Evolutionary conservation across 495 filamentous ascomycete genomes (phyloP), one percentile per base, ranked within the genome.

Genomic region (Aspergillus heteromorphus): DNA sequence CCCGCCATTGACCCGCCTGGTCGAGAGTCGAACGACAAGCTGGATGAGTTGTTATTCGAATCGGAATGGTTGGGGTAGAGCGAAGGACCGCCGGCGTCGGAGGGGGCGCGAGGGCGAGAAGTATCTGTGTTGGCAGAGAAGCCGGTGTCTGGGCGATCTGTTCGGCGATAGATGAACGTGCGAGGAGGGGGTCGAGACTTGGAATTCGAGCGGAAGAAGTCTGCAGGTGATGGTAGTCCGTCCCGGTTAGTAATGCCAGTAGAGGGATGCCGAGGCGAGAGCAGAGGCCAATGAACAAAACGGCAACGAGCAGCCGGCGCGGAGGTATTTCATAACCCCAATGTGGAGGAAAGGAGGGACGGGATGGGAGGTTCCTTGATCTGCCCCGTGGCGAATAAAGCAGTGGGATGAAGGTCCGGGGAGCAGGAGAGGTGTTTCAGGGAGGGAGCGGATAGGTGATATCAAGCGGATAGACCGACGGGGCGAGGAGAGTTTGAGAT

Each of bases 1-100:
- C 84, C 89, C 58, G 89, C 84, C 76, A 84, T 90, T 61, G 76
- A 73, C 61, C 74, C 74, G 45, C 69, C 74, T 13, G 79, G 73
- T 59, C 75, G 70, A 56, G 74, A 74, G 58, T 75, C 73, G 52
- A 75, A 78, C 0, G 77, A 79, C 16, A 65, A 67, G 45, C 71
- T 69, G 11, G 72, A 71, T 17, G 62, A 66, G 50, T 73, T 73
- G 49, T 62, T 62, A 38, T 66, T 48, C n/a, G 64, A 43, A 13
- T 63, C 64, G 0, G 58, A 48, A 41, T 60, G 42, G 17, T 51
- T 52, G 23, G 67, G 59, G 27, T 61, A 45, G 17, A 58, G 29
- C 4, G 68, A 64, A 20, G 48, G 40, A 45, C 57, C 58, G 21
- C 54, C 55, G 31, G 61, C 40, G 7, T 59, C 63, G 20, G 71